Evolutionary conservation across 441 rosid genomes (phyloP).

Genomic region (Pelargonium fulgidum): DNA sequence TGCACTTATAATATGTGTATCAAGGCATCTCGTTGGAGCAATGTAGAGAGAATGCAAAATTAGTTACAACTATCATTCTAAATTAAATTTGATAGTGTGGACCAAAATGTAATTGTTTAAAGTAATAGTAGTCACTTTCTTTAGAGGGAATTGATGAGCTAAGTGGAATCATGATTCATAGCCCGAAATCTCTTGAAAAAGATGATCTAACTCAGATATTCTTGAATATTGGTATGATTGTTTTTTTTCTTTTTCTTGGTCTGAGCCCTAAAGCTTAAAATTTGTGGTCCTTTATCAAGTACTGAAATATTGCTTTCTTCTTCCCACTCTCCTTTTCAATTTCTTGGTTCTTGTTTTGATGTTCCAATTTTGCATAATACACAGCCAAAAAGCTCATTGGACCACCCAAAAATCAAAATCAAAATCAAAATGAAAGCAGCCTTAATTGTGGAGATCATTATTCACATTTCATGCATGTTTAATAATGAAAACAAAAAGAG

Average conservation of each 20-base stretch:
- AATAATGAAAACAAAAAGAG: neutral
- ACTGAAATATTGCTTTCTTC: neutral
- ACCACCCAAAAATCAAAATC: too few relatives aligned
- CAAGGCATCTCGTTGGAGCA: too few relatives aligned
- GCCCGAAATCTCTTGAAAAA: neutral
- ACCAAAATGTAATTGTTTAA: neutral
- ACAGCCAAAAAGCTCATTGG: neutral
- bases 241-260: neutral
- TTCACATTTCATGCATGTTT: neutral
- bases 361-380: neutral
- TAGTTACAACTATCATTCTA: too few relatives aligned
- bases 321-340: neutral
- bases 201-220: neutral
- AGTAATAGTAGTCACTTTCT: neutral
- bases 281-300: neutral
- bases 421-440: neutral
- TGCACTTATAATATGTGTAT: too few relatives aligned
- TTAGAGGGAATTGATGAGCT: neutral
- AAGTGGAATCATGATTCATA: neutral
- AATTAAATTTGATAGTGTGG: too few relatives aligned
- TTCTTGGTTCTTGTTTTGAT: slow-evolving; percentile 2
- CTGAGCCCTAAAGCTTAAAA: neutral
- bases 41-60: too few relatives aligned
- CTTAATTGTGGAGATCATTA: neutral
- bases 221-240: neutral